Conservation (phyloP, 768 basidiomycete species). For the Leucocoprinus birnbaumii region DNA sequence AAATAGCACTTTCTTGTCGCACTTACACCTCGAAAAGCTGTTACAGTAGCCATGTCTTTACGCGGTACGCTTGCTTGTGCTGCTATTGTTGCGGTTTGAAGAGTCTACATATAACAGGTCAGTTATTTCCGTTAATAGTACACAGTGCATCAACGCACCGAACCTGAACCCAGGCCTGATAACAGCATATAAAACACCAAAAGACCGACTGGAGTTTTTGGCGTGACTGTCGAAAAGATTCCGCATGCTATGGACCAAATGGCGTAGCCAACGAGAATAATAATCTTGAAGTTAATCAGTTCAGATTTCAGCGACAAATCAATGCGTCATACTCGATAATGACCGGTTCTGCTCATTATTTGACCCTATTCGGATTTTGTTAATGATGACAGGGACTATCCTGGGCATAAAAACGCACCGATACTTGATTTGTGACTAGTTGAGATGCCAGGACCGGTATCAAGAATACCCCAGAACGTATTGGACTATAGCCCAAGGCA, state of each 20-base stretch:
- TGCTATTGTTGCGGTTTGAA: conserved; percentile 66
- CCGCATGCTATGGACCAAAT: conserved; percentile 75
- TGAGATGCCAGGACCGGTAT: conserved; percentile 69
- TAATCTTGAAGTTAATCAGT: conserved; percentile 31
- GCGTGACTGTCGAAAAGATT: conserved; percentile 60
- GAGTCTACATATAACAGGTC: conserved; percentile 32
- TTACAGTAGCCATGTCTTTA: conserved; percentile 76
- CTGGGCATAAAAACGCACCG: conserved; percentile 33
- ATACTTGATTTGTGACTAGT: conserved; percentile 53
- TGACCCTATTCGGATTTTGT: conserved; percentile 40
- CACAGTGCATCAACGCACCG: conserved; percentile 23
- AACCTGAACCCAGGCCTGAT: conserved; percentile 58
- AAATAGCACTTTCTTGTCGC: too few species aligned
- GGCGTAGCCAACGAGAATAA: conserved; percentile 62
- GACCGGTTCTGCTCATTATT: conserved; percentile 60
- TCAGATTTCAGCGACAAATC: too few species aligned
- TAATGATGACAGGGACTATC: too few species aligned
- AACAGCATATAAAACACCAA: conserved; percentile 62
- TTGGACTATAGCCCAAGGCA: conserved; percentile 61
- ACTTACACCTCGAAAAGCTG: conserved; percentile 56
- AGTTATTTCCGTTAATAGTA: background rate
- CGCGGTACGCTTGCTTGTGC: conserved; percentile 71
- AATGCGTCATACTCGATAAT: conserved; percentile 43
- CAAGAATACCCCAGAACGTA: conserved; percentile 55
- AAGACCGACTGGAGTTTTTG: conserved; percentile 41